Evolutionary conservation across 805 yeast genomes (phyloP).

Genomic region (Priceomyces castillae): DNA sequence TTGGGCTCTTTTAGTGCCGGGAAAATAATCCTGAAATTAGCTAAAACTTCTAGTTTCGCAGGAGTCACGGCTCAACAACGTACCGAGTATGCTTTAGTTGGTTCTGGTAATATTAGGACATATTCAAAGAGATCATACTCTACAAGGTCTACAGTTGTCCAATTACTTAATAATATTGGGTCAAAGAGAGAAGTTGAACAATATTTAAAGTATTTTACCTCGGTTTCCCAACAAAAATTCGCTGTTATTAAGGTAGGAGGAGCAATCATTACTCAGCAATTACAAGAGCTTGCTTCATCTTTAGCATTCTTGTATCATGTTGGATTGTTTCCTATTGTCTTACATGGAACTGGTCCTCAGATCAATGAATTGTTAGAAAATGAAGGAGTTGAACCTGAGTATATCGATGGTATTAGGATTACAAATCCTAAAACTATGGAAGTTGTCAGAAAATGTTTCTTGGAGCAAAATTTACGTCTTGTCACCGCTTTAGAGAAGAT

Average conservation of each 20-base stretch:
- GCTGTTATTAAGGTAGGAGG: conserved; percentile 99
- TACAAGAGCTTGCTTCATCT: conserved; percentile 91
- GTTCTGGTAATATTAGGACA: background rate
- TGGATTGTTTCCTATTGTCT: conserved; percentile 92
- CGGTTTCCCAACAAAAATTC: conserved; percentile 93
- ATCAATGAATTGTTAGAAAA: conserved; percentile 90
- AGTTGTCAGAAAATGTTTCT: conserved; percentile 91
- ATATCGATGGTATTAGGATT: conserved; percentile 93
- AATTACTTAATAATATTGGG: conserved; percentile 90
- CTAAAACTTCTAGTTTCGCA: background rate
- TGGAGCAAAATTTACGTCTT: conserved; percentile 90
- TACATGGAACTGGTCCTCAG: conserved; percentile 99
- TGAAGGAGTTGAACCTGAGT: conserved; percentile 93
- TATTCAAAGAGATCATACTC: conserved; percentile 31
- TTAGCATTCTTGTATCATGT: conserved; percentile 95
- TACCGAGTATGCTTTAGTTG: background rate
- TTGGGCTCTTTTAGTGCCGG: background rate
- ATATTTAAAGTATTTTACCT: conserved; percentile 92
- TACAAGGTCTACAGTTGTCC: conserved; percentile 94
- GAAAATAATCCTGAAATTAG: background rate
- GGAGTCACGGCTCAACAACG: background rate
- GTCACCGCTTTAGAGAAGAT: conserved; percentile 94
- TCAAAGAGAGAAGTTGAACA: conserved; percentile 98
- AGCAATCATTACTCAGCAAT: conserved; percentile 93
- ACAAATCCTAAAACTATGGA: conserved; percentile 94